phyloP scores from a whole-genome alignment of 2,329 filamentous ascomycete species.

The Fusarium sp. region DNA sequence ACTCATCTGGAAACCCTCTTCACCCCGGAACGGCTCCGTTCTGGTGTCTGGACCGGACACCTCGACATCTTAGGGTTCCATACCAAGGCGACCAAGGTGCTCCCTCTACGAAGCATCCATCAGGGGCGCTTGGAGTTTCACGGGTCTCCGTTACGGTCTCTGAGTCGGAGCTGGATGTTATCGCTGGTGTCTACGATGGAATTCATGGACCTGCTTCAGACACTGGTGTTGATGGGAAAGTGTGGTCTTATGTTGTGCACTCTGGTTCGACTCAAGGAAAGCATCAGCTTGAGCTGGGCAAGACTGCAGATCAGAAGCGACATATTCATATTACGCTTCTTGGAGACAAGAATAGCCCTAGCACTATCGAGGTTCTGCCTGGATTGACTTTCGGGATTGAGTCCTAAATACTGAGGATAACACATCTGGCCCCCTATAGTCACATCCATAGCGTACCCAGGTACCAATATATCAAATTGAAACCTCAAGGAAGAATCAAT shows the following conservation, averaged over 20 bases:
- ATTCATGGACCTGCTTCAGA: slow-evolving; percentile 3
- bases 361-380: slow-evolving; percentile 12
- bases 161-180: not conserved
- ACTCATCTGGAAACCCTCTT: not conserved
- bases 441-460: not conserved
- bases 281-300: not conserved
- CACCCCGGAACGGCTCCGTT: slow-evolving; percentile 22
- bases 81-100: not conserved
- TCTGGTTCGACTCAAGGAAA: slow-evolving; percentile 9
- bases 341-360: not conserved
- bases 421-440: not conserved
- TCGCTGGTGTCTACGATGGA: slow-evolving; percentile 14
- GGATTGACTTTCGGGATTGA: slow-evolving; percentile 13
- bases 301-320: not conserved
- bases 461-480: not conserved
- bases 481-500: not conserved
- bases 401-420: not conserved
- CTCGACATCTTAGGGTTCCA: slow-evolving; percentile 11
- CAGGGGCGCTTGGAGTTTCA: not conserved
- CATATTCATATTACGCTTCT: slow-evolving; percentile 7
- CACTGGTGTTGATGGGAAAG: not conserved
- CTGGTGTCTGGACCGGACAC: slow-evolving; percentile 28
- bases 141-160: not conserved
- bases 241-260: slow-evolving; percentile 24
- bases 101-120: slow-evolving; percentile 21